Percentiles rank a stretch among this genome's conserved stretches.
Conservation (phyloP, 1,139 yeast genomes). For the Arxiozyma bovina region DNA sequence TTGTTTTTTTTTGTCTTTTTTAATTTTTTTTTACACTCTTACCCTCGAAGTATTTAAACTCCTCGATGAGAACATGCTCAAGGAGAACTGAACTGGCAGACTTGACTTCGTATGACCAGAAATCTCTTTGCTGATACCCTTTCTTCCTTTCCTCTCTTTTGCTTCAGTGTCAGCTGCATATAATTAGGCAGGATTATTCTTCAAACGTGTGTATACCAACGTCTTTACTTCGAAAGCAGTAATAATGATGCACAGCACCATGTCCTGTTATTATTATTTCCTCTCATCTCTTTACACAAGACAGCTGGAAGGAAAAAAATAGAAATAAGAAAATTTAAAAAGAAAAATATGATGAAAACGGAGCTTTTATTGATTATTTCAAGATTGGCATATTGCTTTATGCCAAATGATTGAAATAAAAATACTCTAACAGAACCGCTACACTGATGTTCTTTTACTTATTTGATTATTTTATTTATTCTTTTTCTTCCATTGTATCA, state of each 20-base stretch:
- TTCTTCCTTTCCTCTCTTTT: background rate
- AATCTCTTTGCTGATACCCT: no score
- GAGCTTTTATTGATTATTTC: slow-evolving; percentile 3
- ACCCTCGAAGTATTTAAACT: background rate
- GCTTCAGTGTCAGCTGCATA: background rate
- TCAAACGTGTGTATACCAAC: background rate
- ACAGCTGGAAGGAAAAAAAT: no score
- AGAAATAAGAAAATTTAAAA: no score
- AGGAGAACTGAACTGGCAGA: no score
- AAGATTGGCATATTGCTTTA: background rate
- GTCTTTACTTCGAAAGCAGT: background rate
- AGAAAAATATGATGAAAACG: slow-evolving; percentile 2
- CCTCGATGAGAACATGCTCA: background rate
- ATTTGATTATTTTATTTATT: no score
- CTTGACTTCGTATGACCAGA: no score
- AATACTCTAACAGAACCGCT: slow-evolving; percentile 26
- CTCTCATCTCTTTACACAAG: background rate
- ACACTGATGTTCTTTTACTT: slow-evolving; percentile 17
- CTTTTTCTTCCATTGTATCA: no score
- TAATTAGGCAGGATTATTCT: background rate
- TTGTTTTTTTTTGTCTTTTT: no score
- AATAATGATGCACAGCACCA: no score
- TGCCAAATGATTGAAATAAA: slow-evolving; percentile 7
- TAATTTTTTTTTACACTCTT: background rate
- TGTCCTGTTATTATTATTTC: background rate